Percentiles rank a stretch among this genome's conserved stretches.
Evolutionary conservation across 306 rosid genomes (phyloP).

Genomic region (Medicago ruthenica): DNA sequence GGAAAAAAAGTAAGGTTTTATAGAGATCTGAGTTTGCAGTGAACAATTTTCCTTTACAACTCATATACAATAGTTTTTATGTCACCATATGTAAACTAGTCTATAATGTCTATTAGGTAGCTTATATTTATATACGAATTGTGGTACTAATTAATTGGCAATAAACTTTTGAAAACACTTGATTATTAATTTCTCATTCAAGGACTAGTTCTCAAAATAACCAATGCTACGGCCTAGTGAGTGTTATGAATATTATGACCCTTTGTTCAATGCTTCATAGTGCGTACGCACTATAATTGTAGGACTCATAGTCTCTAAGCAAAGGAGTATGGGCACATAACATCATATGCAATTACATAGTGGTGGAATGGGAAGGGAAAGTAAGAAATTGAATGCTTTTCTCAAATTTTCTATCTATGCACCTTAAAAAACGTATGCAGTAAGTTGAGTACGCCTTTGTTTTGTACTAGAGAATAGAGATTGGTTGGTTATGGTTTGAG

Average conservation of each 20-base stretch:
- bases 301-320: background rate
- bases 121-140: conserved; percentile 12
- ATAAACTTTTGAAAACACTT: background rate
- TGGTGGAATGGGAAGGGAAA: background rate
- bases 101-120: conserved; percentile 1
- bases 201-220: background rate
- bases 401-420: background rate
- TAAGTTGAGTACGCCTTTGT: background rate
- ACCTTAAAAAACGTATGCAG: conserved; percentile 15
- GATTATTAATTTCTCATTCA: background rate
- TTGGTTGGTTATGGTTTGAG: no score
- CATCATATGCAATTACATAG: background rate
- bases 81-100: conserved; percentile 34
- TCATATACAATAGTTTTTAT: conserved; percentile 42
- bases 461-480: no score
- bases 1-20: conserved; percentile 3
- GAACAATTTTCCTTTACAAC: conserved; percentile 43
- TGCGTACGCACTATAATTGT: background rate
- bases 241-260: background rate
- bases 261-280: background rate
- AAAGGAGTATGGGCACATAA: background rate
- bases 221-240: background rate
- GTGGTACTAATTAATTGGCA: background rate
- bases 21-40: conserved; percentile 46
- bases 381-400: background rate